Percentiles rank a stretch among this genome's conserved stretches.
Evolutionary conservation across 2,329 filamentous ascomycete genomes (phyloP).

Genomic region (Xylogone sp.): DNA sequence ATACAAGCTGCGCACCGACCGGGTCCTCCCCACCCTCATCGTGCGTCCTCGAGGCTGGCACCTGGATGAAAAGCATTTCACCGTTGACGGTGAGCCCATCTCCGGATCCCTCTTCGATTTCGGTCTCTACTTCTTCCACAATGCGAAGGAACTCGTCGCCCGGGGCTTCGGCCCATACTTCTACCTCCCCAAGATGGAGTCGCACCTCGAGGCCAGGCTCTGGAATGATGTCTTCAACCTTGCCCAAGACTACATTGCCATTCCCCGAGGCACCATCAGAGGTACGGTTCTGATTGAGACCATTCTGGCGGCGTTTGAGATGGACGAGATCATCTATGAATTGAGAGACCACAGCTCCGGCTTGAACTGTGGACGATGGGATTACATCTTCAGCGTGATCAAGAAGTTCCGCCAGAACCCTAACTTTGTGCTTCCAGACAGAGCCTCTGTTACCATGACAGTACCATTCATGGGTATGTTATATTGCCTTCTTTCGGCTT

Average conservation of each 20-base stretch:
- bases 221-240: constrained; percentile 99
- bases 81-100: constrained; percentile 90
- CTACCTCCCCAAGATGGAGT: constrained; percentile 98
- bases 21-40: constrained; percentile 83
- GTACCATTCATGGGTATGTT: constrained; percentile 81
- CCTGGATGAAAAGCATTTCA: constrained; percentile 96
- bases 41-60: constrained; percentile 96
- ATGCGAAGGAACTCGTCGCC: constrained; percentile 82
- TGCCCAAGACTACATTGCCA: constrained; percentile 86
- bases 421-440: constrained; percentile 90
- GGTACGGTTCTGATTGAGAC: constrained; percentile 97
- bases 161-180: constrained; percentile 91
- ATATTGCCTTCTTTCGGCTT: not conserved
- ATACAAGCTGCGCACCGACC: constrained; percentile 94
- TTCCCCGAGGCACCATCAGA: constrained; percentile 87
- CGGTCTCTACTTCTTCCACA: constrained; percentile 99
- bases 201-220: constrained; percentile 90
- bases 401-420: constrained; percentile 98
- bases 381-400: constrained; percentile 99
- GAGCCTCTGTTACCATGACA: constrained; percentile 91
- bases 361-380: constrained; percentile 97
- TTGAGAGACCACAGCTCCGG: constrained; percentile 94
- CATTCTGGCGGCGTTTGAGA: constrained; percentile 96
- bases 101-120: constrained; percentile 94
- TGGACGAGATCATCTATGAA: constrained; percentile 99